Conservation (phyloP, 2,329 filamentous ascomycete species). For the Trichophyton rubrum region DNA sequence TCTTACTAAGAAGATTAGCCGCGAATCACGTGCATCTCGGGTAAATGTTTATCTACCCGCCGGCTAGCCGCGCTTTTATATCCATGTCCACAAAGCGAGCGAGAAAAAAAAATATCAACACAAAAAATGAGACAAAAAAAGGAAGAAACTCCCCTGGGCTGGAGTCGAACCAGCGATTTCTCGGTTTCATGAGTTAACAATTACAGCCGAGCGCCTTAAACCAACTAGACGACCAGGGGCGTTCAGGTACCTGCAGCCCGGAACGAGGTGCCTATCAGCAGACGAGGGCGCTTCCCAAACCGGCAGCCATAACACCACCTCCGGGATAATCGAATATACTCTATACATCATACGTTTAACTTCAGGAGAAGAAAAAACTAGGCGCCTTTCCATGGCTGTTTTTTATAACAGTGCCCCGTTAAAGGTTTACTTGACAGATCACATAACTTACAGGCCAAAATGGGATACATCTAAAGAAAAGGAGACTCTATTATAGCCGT, state of each 20-base stretch:
- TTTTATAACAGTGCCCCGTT: too few relatives aligned
- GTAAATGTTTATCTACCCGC: not conserved
- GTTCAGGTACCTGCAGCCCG: not conserved
- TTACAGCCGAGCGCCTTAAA: constrained; percentile 7
- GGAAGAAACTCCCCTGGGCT: constrained; percentile 7
- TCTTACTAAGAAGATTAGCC: not conserved
- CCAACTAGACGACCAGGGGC: constrained; percentile 7
- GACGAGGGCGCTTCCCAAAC: not conserved
- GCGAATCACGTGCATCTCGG: not conserved
- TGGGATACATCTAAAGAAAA: not conserved
- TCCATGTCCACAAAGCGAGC: not conserved
- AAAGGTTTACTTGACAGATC: not conserved
- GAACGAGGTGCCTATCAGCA: not conserved
- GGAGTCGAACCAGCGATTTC: constrained; percentile 10
- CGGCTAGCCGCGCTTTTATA: not conserved
- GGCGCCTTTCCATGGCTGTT: too few relatives aligned
- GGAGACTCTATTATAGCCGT: too few relatives aligned
- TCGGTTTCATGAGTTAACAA: constrained; percentile 2
- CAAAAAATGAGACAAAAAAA: constrained; percentile 2
- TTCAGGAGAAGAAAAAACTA: too few relatives aligned
- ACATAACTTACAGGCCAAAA: not conserved
- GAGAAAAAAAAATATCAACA: not conserved
- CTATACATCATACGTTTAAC: too few relatives aligned
- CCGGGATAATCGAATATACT: not conserved
- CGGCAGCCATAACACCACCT: not conserved